Base-by-base conservation (phyloP, 2,329 filamentous ascomycete species). In the Hawksworthiomyces lignivorus region DNA sequence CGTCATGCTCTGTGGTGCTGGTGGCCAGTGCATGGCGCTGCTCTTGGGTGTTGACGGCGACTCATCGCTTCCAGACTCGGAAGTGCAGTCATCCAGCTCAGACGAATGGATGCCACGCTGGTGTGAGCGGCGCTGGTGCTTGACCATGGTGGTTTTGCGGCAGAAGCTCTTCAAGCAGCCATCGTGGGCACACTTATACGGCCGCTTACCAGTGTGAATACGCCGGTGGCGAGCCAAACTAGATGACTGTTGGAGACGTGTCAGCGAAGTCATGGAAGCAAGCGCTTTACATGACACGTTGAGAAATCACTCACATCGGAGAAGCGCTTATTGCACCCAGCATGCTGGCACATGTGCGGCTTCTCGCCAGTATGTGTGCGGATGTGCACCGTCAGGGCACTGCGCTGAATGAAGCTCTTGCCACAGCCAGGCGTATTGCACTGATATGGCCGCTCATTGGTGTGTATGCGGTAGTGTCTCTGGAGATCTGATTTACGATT, bases 341-440 rank as follows among this genome's bases (percentile, higher is more conserved):
- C 62, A 49, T 81, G 73, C 54, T 79, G 72, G 54, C 81, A 85
- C 52, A 77, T 72, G 51, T 84, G 79, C 45, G 81, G 81, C 60
- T 84, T 85, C 63, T 84, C 81, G 56, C 90, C 92, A 0, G 90
- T 98, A 65, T 98, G 81, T 11, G 79, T 84, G 49, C 81, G 73
- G 43, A 80, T 80, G 56, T 85, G 81, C 30, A 84, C 80, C 3
- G 79, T 84, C 50, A 84, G 61, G 29, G 80, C 80, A 58, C 80
- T 84, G 47, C 79, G 68, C 54, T 84, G 80, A 49, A 84, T 84
- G 58, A 84, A 84, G 59, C 76, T 79, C 63, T 84, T 84, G 33
- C 76, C 75, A 54, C 80, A 84, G 6, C 72, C 75, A 8, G 68
- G 68, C 8, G 68, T 73, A 42, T 65, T 65, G 61, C 80, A 84